Base-by-base conservation (phyloP, 768 basidiomycete species). In the Leucosporidium creatinivorum region DNA sequence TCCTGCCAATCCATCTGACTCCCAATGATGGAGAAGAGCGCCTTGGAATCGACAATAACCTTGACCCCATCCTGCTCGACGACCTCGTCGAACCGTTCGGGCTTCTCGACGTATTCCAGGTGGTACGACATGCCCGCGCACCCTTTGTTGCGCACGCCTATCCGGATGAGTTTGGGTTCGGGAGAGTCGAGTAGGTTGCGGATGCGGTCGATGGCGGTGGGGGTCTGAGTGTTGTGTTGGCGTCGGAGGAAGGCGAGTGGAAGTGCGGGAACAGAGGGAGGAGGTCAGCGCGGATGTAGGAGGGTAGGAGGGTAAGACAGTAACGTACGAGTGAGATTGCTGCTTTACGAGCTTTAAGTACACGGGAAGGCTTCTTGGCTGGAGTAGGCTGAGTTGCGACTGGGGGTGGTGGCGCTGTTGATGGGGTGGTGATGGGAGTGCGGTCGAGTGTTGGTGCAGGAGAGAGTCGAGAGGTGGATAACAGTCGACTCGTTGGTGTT, bases 1-100 rank as follows among this genome's bases (percentile, higher is more conserved):
- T 98, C 96, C 67, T 86, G 83, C 96, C 96, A 99, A 77, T 94
- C 92, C 96, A 99, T 99, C 82, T 90, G 89, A 78, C 91, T 94
- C 59, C 96, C 96, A 68, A 99, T 96, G 73, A 99, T 96, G 66
- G 89, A 92, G 77, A 99, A 98, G 70, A 99, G 80, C 30, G 96
- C 96, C 79, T 93, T 97, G 77, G 87, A 88, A 80, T 99, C 96
- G 77, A 98, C 92, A 69, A 98, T 81, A 55, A 99, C 94, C 72
- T 82, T 84, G 30, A 96, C 91, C 2, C 89, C 94, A 72, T 97
- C 93, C 79, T 98, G 96, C 77, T 91, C 86, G 26, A 98, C 93
- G 23, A 97, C 84, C 77, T 98, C 96, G 80, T 99, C 96, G 74
- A 98, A 97, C 78, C 87, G 88, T 7, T 84, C 89, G 1, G 91